Conservation (phyloP, 176 grass and related monocot genomes). For the Lolium multiflorum region DNA sequence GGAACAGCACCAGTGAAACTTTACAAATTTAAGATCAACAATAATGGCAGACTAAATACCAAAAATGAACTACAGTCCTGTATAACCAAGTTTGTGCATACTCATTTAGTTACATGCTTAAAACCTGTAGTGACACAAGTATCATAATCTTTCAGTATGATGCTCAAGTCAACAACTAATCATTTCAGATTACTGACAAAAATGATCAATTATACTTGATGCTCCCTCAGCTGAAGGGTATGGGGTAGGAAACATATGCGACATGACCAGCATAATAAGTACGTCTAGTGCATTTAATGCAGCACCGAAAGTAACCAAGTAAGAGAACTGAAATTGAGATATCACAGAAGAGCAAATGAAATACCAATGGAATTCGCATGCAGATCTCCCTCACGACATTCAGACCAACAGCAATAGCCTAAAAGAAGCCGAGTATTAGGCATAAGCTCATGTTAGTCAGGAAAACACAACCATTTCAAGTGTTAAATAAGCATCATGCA, state of each 20-base stretch:
- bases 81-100: not conserved
- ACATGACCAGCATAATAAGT: not conserved
- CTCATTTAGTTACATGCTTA: constrained; percentile 11
- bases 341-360: constrained; percentile 36
- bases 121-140: constrained; percentile 12
- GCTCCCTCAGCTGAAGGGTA: not conserved
- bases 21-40: not conserved
- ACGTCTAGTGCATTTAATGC: constrained; percentile 15
- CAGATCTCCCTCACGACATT: constrained; percentile 98
- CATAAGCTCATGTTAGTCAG: constrained; percentile 1
- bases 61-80: not conserved
- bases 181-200: not conserved
- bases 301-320: constrained; percentile 10
- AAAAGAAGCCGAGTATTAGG: constrained; percentile 21
- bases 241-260: not conserved
- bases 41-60: not conserved
- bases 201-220: not conserved
- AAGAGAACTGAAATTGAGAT: not conserved
- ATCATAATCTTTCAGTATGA: constrained; percentile 22
- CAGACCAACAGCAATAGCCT: constrained; percentile 94
- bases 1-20: not conserved
- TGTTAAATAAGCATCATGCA: constrained; percentile 13
- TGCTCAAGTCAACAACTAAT: not conserved
- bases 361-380: constrained; percentile 91
- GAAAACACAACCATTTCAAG: constrained; percentile 20